A percentile compares a stretch with the other conserved stretches of the same genome.
phyloP scores from a whole-genome alignment of 2,329 filamentous ascomycete genomes.

The Colletotrichum cuscutae region DNA sequence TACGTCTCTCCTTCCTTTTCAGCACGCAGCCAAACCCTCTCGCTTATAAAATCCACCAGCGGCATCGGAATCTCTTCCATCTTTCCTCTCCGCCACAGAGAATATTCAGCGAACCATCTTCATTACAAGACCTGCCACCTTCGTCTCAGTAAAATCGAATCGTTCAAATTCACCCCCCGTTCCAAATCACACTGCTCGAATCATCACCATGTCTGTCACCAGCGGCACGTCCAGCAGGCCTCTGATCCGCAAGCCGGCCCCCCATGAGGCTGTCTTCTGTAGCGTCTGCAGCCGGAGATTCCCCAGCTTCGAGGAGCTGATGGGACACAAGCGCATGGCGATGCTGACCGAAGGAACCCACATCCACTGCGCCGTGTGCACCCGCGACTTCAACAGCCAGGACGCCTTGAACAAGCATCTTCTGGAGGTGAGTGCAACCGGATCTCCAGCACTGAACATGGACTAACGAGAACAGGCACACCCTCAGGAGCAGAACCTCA shows the following conservation, averaged over 20 bases:
- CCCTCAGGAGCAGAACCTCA: conserved; percentile 50
- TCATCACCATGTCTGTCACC: conserved; percentile 2
- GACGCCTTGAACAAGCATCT: conserved; percentile 50
- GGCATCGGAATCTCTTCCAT: not conserved
- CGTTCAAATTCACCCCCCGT: no score
- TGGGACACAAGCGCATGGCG: conserved; percentile 42
- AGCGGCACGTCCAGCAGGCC: not conserved
- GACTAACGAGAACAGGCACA: conserved; percentile 46
- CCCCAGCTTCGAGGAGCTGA: conserved; percentile 2
- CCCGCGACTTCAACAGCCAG: conserved; percentile 44
- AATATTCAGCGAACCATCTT: not conserved
- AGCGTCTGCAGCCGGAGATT: not conserved
- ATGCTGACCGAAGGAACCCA: conserved; percentile 42
- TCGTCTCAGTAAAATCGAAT: not conserved
- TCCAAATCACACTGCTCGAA: not conserved
- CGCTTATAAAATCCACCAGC: not conserved
- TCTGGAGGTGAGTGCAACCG: conserved; percentile 26
- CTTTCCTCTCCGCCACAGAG: not conserved
- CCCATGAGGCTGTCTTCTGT: conserved; percentile 17
- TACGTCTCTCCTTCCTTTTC: not conserved
- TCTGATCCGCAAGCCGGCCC: not conserved
- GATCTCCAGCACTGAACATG: no score
- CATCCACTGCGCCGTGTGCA: conserved; percentile 52
- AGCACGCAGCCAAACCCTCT: not conserved
- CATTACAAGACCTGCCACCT: not conserved